Evolutionary conservation across 225 moss, liverwort and hornwort species (phyloP).

Genomic region (Straminergon stramineum): DNA sequence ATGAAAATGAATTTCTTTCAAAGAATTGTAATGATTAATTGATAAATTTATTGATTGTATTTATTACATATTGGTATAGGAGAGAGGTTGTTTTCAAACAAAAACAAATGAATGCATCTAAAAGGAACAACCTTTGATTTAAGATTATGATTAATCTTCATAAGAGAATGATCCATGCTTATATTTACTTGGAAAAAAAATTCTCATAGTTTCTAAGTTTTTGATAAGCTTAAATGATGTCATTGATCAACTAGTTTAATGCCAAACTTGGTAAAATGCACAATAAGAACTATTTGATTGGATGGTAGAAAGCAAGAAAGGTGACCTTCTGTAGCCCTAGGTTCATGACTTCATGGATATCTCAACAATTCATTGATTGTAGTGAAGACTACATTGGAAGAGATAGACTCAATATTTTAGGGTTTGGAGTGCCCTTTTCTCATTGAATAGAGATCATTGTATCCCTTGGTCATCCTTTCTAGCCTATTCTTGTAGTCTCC

Average conservation of each 20-base stretch:
- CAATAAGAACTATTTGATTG: neutral
- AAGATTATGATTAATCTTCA: neutral
- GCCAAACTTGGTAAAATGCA: neutral
- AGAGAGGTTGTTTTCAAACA: neutral
- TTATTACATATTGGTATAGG: neutral
- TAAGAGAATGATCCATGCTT: neutral
- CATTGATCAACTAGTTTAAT: neutral
- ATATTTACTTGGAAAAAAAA: neutral
- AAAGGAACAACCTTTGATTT: no score
- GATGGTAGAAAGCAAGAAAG: no score
- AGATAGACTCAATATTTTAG: neutral
- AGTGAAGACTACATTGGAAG: neutral
- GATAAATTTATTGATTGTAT: neutral
- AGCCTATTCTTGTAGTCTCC: neutral
- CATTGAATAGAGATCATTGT: neutral
- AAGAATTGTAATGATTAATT: neutral
- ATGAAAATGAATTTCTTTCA: neutral
- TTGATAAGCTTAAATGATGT: neutral
- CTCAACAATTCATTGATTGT: neutral
- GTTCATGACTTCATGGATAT: neutral
- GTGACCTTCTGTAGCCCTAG: neutral
- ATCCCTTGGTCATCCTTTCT: constrained; percentile 7
- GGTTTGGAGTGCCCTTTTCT: neutral
- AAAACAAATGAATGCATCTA: neutral
- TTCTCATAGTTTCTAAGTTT: neutral